Evolutionary conservation across 352 stramenopile genomes (phyloP).

Genomic region (Phytophthora macrochlamydospora): DNA sequence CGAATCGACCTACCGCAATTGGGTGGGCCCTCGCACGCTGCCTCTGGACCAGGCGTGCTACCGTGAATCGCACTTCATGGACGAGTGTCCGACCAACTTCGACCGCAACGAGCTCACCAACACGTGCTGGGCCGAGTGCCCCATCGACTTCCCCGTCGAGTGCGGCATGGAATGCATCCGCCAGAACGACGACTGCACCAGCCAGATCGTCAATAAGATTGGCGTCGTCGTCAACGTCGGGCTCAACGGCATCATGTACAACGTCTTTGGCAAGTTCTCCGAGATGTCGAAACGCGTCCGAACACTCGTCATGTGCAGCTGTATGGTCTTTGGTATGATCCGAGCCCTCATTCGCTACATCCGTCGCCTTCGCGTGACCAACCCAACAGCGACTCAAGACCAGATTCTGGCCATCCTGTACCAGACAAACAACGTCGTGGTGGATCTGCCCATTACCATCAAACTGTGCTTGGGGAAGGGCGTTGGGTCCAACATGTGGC

Average conservation of each 20-base stretch:
- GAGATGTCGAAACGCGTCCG: constrained; percentile 35
- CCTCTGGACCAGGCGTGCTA: constrained; percentile 29
- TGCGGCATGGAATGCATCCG: constrained; percentile 57
- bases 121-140: constrained; percentile 44
- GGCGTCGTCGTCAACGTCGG: constrained; percentile 26
- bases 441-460: constrained; percentile 60
- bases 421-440: constrained; percentile 63
- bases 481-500: constrained; percentile 37
- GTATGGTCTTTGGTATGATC: constrained; percentile 46
- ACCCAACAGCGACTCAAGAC: constrained; percentile 45
- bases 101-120: constrained; percentile 22
- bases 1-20: constrained; percentile 9
- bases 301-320: constrained; percentile 45
- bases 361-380: constrained; percentile 34
- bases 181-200: constrained; percentile 43
- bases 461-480: constrained; percentile 55
- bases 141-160: constrained; percentile 46
- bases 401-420: constrained; percentile 58
- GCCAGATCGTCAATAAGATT: constrained; percentile 31
- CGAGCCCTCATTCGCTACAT: constrained; percentile 37
- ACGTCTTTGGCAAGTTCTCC: constrained; percentile 28
- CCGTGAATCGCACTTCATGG: constrained; percentile 24
- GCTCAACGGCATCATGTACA: constrained; percentile 1
- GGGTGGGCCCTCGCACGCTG: constrained; percentile 19
- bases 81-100: constrained; percentile 28